Percentiles rank a stretch among this genome's conserved stretches.
Conservation (phyloP, 2,329 filamentous ascomycete genomes). For the Stachybotrys chlorohalonatus region DNA sequence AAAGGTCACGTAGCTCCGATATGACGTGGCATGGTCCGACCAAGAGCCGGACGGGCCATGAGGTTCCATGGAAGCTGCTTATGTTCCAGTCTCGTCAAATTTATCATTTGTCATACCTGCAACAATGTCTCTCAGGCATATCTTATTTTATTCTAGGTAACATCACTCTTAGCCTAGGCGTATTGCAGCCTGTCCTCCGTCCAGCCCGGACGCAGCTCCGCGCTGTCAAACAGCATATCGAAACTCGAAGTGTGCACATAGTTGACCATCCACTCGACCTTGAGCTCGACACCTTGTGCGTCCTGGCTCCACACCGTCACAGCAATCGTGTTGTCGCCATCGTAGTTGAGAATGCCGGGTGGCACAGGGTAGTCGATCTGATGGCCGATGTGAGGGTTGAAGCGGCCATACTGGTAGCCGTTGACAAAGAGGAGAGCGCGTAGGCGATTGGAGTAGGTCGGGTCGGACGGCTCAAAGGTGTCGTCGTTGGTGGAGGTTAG, state of each 20-base stretch:
- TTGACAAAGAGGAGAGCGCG: constrained; percentile 54
- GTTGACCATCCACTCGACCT: constrained; percentile 41
- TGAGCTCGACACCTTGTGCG: constrained; percentile 38
- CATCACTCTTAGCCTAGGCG: constrained; percentile 7
- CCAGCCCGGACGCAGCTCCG: constrained; percentile 44
- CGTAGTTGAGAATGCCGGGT: constrained; percentile 48
- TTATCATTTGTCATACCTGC: no score
- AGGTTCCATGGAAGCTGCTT: no score
- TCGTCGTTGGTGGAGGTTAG: constrained; percentile 34
- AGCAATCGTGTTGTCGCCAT: constrained; percentile 47
- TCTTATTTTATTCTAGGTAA: no score
- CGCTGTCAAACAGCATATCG: constrained; percentile 36
- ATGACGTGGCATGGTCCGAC: no score
- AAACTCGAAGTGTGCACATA: constrained; percentile 45
- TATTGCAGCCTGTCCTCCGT: constrained; percentile 25
- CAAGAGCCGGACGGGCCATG: no score
- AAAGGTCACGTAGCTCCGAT: no score
- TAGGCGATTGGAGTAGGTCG: constrained; percentile 23
- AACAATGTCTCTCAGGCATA: no score
- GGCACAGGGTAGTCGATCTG: constrained; percentile 53
- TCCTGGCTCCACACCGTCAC: constrained; percentile 52
- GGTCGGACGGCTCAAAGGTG: constrained; percentile 22
- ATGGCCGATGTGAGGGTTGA: constrained; percentile 50
- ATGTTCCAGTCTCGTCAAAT: no score
- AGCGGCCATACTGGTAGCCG: constrained; percentile 55